Evolutionary conservation across 495 filamentous ascomycete genomes (phyloP), one percentile per base, ranked within the genome.

Genomic region (Immersiella caudata): DNA sequence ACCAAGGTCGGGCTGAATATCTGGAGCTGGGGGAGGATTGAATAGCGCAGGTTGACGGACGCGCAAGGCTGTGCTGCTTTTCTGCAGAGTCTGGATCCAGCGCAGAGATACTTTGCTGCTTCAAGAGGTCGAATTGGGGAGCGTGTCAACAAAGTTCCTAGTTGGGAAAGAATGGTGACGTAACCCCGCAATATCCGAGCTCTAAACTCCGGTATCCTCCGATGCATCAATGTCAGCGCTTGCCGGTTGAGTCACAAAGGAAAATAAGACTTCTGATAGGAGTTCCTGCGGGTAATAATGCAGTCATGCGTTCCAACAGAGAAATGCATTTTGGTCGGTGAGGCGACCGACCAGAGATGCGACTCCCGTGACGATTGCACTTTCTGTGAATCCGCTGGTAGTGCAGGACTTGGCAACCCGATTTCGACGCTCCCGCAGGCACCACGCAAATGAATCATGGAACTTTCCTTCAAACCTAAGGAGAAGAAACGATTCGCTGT

Each of bases 1-100:
- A 75, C 72, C 24, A 82, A 84, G 60, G 77, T 83, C 51, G 80
- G 81, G 12, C 58, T 84, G 67, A 82, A 84, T 54, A 82, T 82
- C 57, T 83, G 81, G 81, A 83, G 79, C 55, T 82, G 75, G 78
- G 75, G 75, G 6, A 62, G 72, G 20, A 71, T 77, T 27, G 75
- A 77, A 26, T 76, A 56, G 68, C 22, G 35, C n/a, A 33, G 58
- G 16, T 22, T 6, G 58, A 29, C n/a, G 21, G 4, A 52, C 49
- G 29, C 29, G n/a, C n/a, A n/a, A n/a, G n/a, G n/a, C n/a, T n/a
- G n/a, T n/a, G 55, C 55, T 54, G 6, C 6, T 54, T 6, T 55
- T 26, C 40, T 14, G 16, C 2, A 4, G 14, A 14, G 11, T 46
- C 40, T 46, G 40, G 14, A 12, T 46, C 5, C 40, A 46, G 5